Evolutionary conservation across 2,329 filamentous ascomycete species (phyloP).

Genomic region (Stachybotrys echinatus): DNA sequence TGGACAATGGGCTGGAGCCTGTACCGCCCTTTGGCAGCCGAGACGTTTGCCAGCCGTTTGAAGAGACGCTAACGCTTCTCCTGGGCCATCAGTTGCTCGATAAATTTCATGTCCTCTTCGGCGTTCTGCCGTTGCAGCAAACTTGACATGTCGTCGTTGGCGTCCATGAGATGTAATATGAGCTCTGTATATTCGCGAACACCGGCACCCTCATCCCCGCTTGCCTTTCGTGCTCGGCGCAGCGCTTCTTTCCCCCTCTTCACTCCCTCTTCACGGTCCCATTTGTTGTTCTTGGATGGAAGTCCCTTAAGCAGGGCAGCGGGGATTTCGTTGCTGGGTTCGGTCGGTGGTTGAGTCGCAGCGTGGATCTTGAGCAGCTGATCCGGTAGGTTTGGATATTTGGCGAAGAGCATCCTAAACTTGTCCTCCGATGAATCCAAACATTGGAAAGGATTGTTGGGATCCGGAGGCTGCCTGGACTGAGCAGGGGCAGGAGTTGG

Average conservation of each 20-base stretch:
- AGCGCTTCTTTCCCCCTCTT: constrained; percentile 50
- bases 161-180: constrained; percentile 42
- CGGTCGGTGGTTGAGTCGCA: constrained; percentile 41
- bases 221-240: constrained; percentile 41
- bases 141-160: constrained; percentile 24
- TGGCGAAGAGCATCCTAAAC: constrained; percentile 44
- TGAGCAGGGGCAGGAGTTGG: constrained; percentile 3
- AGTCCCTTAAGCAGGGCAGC: constrained; percentile 26
- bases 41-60: too few relatives aligned
- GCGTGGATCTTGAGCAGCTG: constrained; percentile 44
- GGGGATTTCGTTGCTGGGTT: constrained; percentile 20
- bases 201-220: constrained; percentile 52
- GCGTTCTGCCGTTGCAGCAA: constrained; percentile 39
- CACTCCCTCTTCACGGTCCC: constrained; percentile 55
- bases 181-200: constrained; percentile 57
- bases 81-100: constrained; percentile 42
- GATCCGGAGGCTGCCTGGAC: constrained; percentile 9
- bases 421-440: constrained; percentile 45
- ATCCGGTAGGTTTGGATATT: constrained; percentile 44
- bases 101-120: constrained; percentile 42
- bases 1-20: not conserved
- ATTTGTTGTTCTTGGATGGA: constrained; percentile 34
- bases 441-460: constrained; percentile 41
- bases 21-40: too few relatives aligned
- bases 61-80: too few relatives aligned